phyloP scores from a whole-genome alignment of 2,329 filamentous ascomycete genomes.

The Pyrenochaeta sp. region DNA sequence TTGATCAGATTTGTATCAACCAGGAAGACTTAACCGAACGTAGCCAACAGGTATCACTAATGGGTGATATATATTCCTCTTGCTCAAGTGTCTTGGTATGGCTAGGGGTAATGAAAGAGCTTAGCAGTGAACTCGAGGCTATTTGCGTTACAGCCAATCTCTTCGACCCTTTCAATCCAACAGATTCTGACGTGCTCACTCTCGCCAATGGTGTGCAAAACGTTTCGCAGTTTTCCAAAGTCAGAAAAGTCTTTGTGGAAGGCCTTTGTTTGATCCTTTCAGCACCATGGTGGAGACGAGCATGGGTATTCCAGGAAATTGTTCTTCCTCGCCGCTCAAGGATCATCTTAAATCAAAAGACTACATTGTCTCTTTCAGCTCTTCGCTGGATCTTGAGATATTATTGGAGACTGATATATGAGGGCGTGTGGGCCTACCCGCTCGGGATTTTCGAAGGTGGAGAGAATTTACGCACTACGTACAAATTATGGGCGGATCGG shows the following conservation, averaged over 20 bases:
- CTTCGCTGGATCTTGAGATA: no score
- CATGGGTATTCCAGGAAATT: slow-evolving; percentile 11
- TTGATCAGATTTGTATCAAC: slow-evolving; percentile 28
- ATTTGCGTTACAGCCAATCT: neutral
- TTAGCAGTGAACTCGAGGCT: neutral
- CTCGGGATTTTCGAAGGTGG: no score
- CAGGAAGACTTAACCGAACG: slow-evolving; percentile 20
- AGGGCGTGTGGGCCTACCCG: no score
- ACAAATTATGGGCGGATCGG: no score
- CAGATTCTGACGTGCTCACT: neutral
- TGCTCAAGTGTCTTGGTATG: slow-evolving; percentile 6
- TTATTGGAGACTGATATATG: no score
- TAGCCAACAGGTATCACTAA: slow-evolving; percentile 19
- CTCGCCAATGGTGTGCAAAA: neutral
- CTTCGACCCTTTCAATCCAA: neutral
- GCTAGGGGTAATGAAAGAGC: neutral
- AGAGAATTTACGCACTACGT: no score
- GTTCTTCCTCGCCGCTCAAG: neutral
- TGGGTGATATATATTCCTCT: slow-evolving; percentile 21
- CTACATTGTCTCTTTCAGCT: no score
- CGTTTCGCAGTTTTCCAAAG: neutral
- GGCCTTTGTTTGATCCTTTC: no score
- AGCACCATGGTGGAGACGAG: slow-evolving; percentile 1
- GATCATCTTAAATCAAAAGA: no score
- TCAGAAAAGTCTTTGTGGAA: neutral